Evolutionary conservation across 768 basidiomycete species (phyloP).

Genomic region (Lactarius quietus): DNA sequence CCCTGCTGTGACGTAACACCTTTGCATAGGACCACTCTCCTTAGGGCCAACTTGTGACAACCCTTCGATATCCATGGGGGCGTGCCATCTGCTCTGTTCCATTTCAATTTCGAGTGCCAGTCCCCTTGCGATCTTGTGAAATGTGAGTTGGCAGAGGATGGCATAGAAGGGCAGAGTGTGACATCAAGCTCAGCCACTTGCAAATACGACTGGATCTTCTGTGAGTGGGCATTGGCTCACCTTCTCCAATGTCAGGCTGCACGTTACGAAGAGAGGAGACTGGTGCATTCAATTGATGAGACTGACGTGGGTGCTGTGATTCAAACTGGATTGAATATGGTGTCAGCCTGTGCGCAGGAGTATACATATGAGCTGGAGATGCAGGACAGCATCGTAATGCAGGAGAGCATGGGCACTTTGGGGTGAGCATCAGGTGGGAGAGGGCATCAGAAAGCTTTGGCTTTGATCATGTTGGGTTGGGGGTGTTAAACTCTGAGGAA

Average conservation of each 20-base stretch:
- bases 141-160: conserved; percentile 49
- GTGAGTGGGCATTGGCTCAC: conserved; percentile 21
- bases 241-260: conserved; percentile 7
- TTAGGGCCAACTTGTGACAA: conserved; percentile 1
- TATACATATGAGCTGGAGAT: conserved; percentile 4
- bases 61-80: conserved; percentile 13
- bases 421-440: conserved; percentile 67
- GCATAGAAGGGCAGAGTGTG: conserved; percentile 57
- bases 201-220: conserved; percentile 9
- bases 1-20: too few species aligned
- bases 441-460: conserved; percentile 71
- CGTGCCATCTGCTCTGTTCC: conserved; percentile 32
- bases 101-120: conserved; percentile 52
- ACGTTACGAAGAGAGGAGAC: conserved; percentile 10
- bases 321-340: not conserved
- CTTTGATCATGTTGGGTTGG: conserved; percentile 42
- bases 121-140: conserved; percentile 57
- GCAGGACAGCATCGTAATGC: conserved; percentile 14
- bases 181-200: conserved; percentile 42
- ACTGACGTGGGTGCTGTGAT: not conserved
- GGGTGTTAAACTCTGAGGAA: conserved; percentile 43
- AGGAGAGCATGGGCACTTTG: conserved; percentile 58
- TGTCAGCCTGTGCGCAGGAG: not conserved
- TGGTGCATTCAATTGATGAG: not conserved
- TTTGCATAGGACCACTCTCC: conserved; percentile 4